Conservation (phyloP, 257 asterid genomes). For the Solanum paucissectum region DNA sequence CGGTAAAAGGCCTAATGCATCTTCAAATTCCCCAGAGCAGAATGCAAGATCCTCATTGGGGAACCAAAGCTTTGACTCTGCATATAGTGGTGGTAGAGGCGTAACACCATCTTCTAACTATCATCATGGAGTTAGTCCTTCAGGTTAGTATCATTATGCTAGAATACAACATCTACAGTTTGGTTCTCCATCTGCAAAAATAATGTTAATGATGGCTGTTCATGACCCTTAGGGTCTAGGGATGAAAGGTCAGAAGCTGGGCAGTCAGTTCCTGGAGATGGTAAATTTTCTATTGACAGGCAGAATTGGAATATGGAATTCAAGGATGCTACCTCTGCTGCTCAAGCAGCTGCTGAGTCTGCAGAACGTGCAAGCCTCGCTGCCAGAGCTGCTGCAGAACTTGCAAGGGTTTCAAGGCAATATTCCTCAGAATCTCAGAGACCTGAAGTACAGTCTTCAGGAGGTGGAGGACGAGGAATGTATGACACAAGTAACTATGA, state of each 20-base stretch:
- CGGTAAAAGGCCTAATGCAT: constrained; percentile 14
- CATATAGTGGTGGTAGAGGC: constrained; percentile 21
- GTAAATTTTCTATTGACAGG: constrained; percentile 18
- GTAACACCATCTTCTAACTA: constrained; percentile 5
- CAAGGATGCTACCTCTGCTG: constrained; percentile 88
- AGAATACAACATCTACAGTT: background rate
- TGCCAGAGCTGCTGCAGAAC: constrained; percentile 89
- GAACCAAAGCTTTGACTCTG: constrained; percentile 19
- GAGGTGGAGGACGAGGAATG: constrained; percentile 25
- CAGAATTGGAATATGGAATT: constrained; percentile 64
- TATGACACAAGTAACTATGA: constrained; percentile 12
- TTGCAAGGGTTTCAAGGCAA: constrained; percentile 36
- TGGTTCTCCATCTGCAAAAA: background rate
- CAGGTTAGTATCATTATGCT: constrained; percentile 28
- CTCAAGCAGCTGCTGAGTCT: constrained; percentile 89
- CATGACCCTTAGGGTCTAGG: constrained; percentile 9
- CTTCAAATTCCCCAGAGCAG: constrained; percentile 21
- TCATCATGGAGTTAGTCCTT: constrained; percentile 30
- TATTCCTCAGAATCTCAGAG: constrained; percentile 25
- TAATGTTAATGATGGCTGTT: background rate
- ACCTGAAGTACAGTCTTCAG: constrained; percentile 12
- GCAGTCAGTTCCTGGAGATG: constrained; percentile 26
- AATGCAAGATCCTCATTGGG: constrained; percentile 26
- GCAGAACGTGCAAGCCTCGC: constrained; percentile 87
- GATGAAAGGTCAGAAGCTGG: constrained; percentile 8